Evolutionary conservation across 331 rosid genomes (phyloP).

Genomic region (Quercus lobata): DNA sequence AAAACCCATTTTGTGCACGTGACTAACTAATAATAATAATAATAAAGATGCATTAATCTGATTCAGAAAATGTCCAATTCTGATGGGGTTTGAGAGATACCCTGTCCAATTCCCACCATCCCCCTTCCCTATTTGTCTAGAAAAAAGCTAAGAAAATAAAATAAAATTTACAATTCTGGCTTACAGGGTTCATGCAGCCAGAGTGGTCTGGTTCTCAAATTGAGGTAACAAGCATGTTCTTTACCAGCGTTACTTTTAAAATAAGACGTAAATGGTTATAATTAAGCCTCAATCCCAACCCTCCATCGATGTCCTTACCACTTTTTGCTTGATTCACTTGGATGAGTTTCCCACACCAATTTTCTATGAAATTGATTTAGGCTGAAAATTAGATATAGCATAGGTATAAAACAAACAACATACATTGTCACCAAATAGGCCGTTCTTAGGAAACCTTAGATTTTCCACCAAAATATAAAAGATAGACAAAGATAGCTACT

Average conservation of each 20-base stretch:
- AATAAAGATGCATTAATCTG: no score
- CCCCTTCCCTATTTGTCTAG: no score
- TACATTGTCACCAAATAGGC: neutral
- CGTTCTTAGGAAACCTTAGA: no score
- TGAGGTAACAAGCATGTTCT: neutral
- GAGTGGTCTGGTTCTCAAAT: neutral
- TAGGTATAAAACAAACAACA: neutral
- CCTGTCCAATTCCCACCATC: no score
- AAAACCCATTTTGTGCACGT: no score
- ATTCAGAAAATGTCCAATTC: no score
- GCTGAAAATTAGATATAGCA: neutral
- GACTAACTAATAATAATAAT: no score
- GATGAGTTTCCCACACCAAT: neutral
- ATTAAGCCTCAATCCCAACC: neutral
- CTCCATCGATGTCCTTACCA: neutral
- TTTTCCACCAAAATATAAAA: neutral
- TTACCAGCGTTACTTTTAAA: neutral
- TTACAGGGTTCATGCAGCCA: neutral
- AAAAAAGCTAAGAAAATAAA: no score
- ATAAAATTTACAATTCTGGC: no score
- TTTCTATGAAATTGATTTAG: neutral
- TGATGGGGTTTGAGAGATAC: no score
- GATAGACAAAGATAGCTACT: neutral
- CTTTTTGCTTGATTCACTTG: neutral
- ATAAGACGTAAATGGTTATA: neutral